A percentile compares a stretch with the other conserved stretches of the same genome.
These are phyloP conservation scores for Solanum microdontum DNA, from an alignment of 257 asterid genomes.

Conservation along the genomic window DNA sequence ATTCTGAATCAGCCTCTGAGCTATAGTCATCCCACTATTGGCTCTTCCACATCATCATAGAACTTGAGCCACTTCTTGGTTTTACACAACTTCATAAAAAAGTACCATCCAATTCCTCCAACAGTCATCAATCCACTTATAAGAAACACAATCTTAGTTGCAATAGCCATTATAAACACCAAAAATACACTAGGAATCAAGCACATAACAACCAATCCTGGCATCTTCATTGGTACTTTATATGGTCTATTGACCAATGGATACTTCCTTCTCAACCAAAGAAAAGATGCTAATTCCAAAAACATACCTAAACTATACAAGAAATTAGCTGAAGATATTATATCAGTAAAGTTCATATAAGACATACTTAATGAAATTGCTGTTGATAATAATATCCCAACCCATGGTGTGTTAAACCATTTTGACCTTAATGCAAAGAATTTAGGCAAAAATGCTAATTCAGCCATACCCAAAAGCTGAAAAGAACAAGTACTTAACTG, in stretches of 20 bases:
- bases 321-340: conserved; percentile 51
- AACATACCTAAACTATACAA: conserved; percentile 69
- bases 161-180: conserved; percentile 47
- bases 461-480: conserved; percentile 58
- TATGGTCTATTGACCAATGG: conserved; percentile 50
- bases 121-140: conserved; percentile 43
- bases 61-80: conserved; percentile 38
- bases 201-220: conserved; percentile 43
- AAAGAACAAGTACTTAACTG: conserved; percentile 57
- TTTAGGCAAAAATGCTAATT: conserved; percentile 32
- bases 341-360: conserved; percentile 40
- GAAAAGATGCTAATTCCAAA: conserved; percentile 56
- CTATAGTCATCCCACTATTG: not conserved
- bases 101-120: conserved; percentile 45
- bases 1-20: not conserved
- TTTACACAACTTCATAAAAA: conserved; percentile 48
- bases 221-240: conserved; percentile 38
- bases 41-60: conserved; percentile 9
- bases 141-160: conserved; percentile 35
- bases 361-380: conserved; percentile 41
- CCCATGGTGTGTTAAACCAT: conserved; percentile 72
- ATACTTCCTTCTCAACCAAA: conserved; percentile 51
- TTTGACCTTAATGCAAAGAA: conserved; percentile 29
- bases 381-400: conserved; percentile 51
- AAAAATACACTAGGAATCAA: conserved; percentile 48